A percentile compares a stretch with the other conserved stretches of the same genome.
Evolutionary conservation across 441 rosid species (phyloP).

Genomic region (Macaranga tanarius): DNA sequence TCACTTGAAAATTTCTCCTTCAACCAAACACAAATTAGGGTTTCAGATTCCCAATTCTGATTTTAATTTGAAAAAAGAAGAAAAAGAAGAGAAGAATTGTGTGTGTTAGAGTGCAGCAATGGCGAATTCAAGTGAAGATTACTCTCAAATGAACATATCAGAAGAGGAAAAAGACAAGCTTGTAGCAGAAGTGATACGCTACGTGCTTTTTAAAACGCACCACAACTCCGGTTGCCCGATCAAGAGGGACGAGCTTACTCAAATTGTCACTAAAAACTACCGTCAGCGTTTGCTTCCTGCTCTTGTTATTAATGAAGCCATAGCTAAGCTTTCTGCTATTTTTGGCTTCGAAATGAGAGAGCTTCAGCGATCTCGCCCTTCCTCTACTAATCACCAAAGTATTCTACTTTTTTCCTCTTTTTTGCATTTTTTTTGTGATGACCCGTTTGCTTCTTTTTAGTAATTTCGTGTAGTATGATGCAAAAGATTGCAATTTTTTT

Average conservation of each 20-base stretch:
- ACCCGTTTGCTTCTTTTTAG: not conserved
- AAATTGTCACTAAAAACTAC: conserved; percentile 69
- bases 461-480: not conserved
- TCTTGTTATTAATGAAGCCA: conserved; percentile 61
- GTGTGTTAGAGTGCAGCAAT: conserved; percentile 29
- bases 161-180: conserved; percentile 91
- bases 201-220: conserved; percentile 72
- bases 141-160: conserved; percentile 65
- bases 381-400: conserved; percentile 46
- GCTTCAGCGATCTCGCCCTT: conserved; percentile 65
- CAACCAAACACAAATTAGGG: not conserved
- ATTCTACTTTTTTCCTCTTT: conserved; percentile 19
- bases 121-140: conserved; percentile 45
- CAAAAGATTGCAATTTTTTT: not conserved
- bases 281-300: conserved; percentile 62
- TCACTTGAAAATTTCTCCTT: not conserved
- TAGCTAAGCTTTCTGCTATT: conserved; percentile 51
- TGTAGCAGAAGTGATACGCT: conserved; percentile 79
- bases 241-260: conserved; percentile 85
- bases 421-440: not conserved
- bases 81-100: too few relatives aligned
- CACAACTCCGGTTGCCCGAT: conserved; percentile 77
- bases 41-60: not conserved
- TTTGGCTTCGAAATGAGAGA: conserved; percentile 77
- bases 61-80: too few relatives aligned